These are phyloP conservation scores for Picea sitchensis DNA, from an alignment of 75 land plant genomes.

Conservation along the genomic window DNA sequence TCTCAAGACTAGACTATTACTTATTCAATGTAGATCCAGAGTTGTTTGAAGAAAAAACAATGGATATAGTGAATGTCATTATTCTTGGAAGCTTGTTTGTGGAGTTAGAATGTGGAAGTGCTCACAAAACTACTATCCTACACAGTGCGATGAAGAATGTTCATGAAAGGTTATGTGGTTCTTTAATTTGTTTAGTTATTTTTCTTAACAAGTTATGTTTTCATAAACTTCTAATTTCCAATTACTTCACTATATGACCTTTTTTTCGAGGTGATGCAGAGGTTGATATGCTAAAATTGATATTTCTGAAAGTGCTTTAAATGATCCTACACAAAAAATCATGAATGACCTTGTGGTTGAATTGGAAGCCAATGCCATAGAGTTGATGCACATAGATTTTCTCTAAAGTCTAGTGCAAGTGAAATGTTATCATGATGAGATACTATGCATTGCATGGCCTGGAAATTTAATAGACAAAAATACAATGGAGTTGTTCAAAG, in stretches of 20 bases:
- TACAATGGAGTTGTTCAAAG: too few relatives aligned
- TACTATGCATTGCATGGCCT: constrained; percentile 39
- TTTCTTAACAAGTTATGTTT: too few relatives aligned
- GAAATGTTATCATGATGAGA: constrained; percentile 9
- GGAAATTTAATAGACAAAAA: constrained; percentile 31
- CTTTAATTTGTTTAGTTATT: background rate
- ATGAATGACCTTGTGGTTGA: constrained; percentile 10
- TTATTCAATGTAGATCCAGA: too few relatives aligned
- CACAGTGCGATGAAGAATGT: constrained; percentile 15
- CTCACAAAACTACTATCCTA: constrained; percentile 24
- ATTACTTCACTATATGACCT: too few relatives aligned
- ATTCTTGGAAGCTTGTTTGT: constrained; percentile 23
- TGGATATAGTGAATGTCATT: constrained; percentile 15
- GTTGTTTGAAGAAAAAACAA: constrained; percentile 5
- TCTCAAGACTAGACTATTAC: too few relatives aligned
- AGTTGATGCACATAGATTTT: constrained; percentile 34
- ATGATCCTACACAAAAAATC: constrained; percentile 23
- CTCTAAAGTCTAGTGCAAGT: constrained; percentile 27
- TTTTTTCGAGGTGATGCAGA: constrained; percentile 6
- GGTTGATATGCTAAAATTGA: constrained; percentile 36
- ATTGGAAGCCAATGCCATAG: constrained; percentile 10
- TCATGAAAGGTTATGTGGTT: constrained; percentile 19
- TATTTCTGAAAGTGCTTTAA: constrained; percentile 21
- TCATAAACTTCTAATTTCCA: too few relatives aligned
- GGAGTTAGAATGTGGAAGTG: constrained; percentile 41